Conservation (phyloP, 208 protist genomes). For the Entamoeba dispar region DNA sequence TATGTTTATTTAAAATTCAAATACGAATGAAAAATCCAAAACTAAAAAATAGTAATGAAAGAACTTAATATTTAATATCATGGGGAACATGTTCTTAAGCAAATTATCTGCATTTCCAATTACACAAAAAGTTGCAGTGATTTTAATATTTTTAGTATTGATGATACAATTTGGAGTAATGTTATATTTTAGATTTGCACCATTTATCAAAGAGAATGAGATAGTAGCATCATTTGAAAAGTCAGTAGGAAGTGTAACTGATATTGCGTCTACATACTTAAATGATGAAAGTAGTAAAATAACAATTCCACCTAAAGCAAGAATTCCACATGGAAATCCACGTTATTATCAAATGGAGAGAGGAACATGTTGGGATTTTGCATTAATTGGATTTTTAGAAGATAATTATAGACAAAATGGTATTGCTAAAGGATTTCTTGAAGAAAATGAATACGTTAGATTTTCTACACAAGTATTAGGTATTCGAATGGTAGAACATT, state of each 20-base stretch:
- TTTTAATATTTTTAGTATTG: background rate
- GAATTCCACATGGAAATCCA: background rate
- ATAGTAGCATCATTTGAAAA: background rate
- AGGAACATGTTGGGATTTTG: slow-evolving; percentile 2
- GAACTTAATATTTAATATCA: background rate
- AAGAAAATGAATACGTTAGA: background rate
- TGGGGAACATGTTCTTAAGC: background rate
- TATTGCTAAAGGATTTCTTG: slow-evolving; percentile 1
- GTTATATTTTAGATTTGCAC: background rate
- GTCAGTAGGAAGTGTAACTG: background rate
- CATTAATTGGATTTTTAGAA: background rate
- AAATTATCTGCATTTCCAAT: background rate
- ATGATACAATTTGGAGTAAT: background rate
- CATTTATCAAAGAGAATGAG: background rate
- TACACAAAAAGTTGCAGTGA: background rate
- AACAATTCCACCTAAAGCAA: background rate
- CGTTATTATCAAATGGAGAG: background rate
- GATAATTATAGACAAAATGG: slow-evolving; percentile 2
- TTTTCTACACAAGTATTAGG: slow-evolving; percentile 8
- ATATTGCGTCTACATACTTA: background rate
- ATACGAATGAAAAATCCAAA: too few species aligned
- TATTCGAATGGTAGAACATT: background rate
- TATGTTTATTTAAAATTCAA: too few species aligned
- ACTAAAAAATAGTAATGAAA: too few species aligned
- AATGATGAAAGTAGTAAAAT: background rate